These are phyloP conservation scores for Phialophora chinensis DNA, from an alignment of 2,329 filamentous ascomycete genomes.

Conservation along the genomic window DNA sequence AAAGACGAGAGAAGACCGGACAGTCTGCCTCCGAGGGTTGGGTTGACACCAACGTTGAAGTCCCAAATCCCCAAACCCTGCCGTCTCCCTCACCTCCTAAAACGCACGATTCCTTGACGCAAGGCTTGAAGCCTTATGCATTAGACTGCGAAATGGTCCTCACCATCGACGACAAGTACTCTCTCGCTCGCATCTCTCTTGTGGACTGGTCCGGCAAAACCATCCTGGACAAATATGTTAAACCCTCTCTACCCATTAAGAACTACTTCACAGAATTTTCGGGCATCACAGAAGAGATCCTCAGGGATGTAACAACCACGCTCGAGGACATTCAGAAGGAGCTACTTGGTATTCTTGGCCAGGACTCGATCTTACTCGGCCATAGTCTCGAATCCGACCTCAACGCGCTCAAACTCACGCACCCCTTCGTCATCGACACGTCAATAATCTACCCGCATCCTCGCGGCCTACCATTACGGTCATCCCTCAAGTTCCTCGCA, in stretches of 20 bases:
- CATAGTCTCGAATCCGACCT: constrained; percentile 63
- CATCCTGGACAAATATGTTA: constrained; percentile 88
- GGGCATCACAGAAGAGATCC: constrained; percentile 86
- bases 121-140: constrained; percentile 76
- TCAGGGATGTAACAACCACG: constrained; percentile 81
- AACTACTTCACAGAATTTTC: constrained; percentile 93
- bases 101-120: constrained; percentile 63
- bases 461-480: constrained; percentile 85
- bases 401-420: constrained; percentile 80
- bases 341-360: constrained; percentile 70
- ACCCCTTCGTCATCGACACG: constrained; percentile 94
- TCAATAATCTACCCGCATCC: constrained; percentile 88
- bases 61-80: constrained; percentile 50
- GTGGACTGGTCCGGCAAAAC: constrained; percentile 81
- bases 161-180: constrained; percentile 77
- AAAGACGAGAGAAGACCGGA: constrained; percentile 58
- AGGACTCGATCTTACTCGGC: constrained; percentile 53
- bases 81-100: constrained; percentile 2
- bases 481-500: constrained; percentile 85
- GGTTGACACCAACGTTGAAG: constrained; percentile 78
- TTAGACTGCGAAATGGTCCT: constrained; percentile 98
- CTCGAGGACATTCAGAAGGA: constrained; percentile 80
- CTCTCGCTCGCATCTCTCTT: constrained; percentile 86
- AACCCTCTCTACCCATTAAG: constrained; percentile 82
- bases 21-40: constrained; percentile 68